A percentile compares a stretch with the other conserved stretches of the same genome.
Conservation (phyloP, 768 basidiomycete species). For the Amanita thiersii region DNA sequence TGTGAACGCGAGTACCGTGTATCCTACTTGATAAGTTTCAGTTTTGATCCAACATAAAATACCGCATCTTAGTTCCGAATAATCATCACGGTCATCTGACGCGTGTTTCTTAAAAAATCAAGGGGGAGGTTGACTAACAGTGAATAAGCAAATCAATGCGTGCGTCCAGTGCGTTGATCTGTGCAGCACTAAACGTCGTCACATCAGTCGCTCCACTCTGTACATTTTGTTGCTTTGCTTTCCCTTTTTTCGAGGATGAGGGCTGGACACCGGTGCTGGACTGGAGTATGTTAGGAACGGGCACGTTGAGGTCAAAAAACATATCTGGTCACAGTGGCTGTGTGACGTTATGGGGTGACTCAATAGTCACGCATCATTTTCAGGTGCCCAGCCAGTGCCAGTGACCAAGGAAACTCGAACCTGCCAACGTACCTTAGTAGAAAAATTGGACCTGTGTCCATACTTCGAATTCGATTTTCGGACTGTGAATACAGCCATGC, state of each 20-base stretch:
- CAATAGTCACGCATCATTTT: no score
- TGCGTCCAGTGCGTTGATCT: constrained; percentile 50
- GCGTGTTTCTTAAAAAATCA: neutral
- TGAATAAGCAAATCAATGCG: constrained; percentile 66
- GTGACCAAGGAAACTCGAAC: no score
- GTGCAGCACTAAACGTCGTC: constrained; percentile 39
- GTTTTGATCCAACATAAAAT: no score
- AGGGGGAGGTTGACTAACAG: constrained; percentile 36
- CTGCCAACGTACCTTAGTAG: no score
- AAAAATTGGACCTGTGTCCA: no score
- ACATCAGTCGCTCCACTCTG: neutral
- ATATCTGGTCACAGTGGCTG: constrained; percentile 20
- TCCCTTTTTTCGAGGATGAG: constrained; percentile 42
- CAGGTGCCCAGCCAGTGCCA: no score
- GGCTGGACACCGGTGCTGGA: constrained; percentile 18
- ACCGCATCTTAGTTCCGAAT: no score
- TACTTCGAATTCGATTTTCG: no score
- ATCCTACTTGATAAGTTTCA: constrained; percentile 64
- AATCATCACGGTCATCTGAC: neutral
- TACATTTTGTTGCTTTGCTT: constrained; percentile 36
- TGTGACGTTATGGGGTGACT: no score
- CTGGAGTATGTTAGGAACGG: constrained; percentile 28
- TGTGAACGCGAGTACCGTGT: constrained; percentile 71
- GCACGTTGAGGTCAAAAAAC: constrained; percentile 67
- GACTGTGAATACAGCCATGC: no score